phyloP scores from a whole-genome alignment of 1,139 yeast species.

The Diutina rugosa region DNA sequence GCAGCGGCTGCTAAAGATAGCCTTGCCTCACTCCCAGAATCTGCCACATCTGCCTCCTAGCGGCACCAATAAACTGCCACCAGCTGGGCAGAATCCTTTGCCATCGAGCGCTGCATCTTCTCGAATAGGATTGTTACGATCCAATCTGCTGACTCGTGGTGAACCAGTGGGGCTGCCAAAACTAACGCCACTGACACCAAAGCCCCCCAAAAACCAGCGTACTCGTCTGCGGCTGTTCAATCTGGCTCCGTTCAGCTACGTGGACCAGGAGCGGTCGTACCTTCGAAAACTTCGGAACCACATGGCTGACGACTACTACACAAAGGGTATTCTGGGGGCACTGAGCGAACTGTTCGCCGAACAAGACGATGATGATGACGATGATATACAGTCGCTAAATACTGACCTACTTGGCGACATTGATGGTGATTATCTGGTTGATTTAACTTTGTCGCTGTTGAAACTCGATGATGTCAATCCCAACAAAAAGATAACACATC shows the following conservation, averaged over 20 bases:
- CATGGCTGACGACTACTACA: constrained; percentile 55
- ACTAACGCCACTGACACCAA: background rate
- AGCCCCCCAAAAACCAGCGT: background rate
- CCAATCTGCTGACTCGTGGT: background rate
- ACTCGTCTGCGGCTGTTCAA: constrained; percentile 1
- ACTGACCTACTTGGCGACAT: constrained; percentile 27
- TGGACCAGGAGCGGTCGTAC: constrained; percentile 60
- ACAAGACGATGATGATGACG: constrained; percentile 10
- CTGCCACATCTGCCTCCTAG: background rate
- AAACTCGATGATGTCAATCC: constrained; percentile 12
- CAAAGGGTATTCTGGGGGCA: constrained; percentile 42
- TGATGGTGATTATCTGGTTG: constrained; percentile 32
- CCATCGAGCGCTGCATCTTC: background rate
- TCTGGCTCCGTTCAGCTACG: constrained; percentile 13
- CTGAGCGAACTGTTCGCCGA: constrained; percentile 11
- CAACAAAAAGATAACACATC: constrained; percentile 21
- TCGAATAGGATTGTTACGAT: background rate
- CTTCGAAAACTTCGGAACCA: constrained; percentile 53
- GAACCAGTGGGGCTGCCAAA: background rate
- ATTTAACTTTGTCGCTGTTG: constrained; percentile 25
- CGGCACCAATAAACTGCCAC: background rate
- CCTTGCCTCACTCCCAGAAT: background rate
- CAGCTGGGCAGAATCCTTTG: background rate
- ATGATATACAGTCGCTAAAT: constrained; percentile 15
- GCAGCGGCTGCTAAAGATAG: background rate